phyloP scores from a whole-genome alignment of 2,329 filamentous ascomycete species.

The Keithomyces neogunnii region DNA sequence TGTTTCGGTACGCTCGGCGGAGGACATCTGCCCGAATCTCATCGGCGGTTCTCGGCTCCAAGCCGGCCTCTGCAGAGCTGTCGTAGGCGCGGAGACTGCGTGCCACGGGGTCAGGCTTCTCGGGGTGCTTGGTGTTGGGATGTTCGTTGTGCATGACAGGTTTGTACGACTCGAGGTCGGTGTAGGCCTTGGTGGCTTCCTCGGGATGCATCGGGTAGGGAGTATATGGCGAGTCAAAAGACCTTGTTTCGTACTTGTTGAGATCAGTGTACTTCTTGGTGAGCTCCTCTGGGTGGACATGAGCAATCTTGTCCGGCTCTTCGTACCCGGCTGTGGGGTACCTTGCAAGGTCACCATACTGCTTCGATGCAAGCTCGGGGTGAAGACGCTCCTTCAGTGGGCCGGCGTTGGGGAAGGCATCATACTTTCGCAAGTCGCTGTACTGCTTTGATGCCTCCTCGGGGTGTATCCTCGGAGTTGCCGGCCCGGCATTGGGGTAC shows the following conservation, averaged over 20 bases:
- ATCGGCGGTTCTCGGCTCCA: conserved; percentile 19
- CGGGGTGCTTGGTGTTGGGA: conserved; percentile 19
- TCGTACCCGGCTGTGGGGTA: conserved; percentile 23
- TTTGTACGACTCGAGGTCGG: conserved; percentile 32
- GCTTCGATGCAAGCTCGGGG: conserved; percentile 22
- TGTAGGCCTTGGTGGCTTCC: conserved; percentile 28
- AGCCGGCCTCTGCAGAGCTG: conserved; percentile 6
- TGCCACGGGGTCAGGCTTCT: conserved; percentile 22
- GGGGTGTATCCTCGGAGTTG: conserved; percentile 16
- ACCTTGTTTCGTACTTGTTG: conserved; percentile 26
- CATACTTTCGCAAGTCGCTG: conserved; percentile 26
- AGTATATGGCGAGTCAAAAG: conserved; percentile 18
- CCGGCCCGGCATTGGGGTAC: conserved; percentile 19
- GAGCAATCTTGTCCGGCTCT: conserved; percentile 15
- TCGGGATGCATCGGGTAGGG: conserved; percentile 23
- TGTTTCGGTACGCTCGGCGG: conserved; percentile 15
- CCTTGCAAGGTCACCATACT: conserved; percentile 23
- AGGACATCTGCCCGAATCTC: conserved; percentile 23
- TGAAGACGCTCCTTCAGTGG: conserved; percentile 15
- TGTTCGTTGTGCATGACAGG: conserved; percentile 27
- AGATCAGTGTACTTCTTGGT: conserved; percentile 33
- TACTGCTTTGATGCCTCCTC: conserved; percentile 30
- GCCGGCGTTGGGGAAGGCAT: conserved; percentile 16
- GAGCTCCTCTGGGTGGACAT: conserved; percentile 28
- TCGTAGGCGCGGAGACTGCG: conserved; percentile 31